Percentiles rank a stretch among this genome's conserved stretches.
These are phyloP conservation scores for Calonectria pauciramosa DNA, from an alignment of 2,329 filamentous ascomycete genomes.

Conservation along the genomic window DNA sequence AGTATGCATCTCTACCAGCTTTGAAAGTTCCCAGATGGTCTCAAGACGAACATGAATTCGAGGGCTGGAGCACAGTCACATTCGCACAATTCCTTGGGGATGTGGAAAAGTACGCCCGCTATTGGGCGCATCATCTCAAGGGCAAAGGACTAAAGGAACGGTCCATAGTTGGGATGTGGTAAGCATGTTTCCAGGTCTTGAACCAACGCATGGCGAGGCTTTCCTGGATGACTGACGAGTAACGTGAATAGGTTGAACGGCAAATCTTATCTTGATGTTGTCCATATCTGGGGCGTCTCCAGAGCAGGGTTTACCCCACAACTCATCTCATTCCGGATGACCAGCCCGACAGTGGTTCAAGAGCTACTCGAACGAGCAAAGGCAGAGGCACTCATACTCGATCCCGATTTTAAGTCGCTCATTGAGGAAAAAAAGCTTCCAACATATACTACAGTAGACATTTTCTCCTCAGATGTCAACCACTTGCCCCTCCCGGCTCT, in stretches of 20 bases:
- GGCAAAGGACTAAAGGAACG: not conserved
- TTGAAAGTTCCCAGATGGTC: conserved; percentile 27
- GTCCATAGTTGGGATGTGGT: conserved; percentile 41
- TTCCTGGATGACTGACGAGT: not conserved
- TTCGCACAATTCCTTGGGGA: conserved; percentile 27
- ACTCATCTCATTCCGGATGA: conserved; percentile 34
- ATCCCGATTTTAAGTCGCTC: not conserved
- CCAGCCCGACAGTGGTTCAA: conserved; percentile 31
- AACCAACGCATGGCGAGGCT: too few species aligned
- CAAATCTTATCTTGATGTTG: conserved; percentile 25
- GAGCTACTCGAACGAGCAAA: conserved; percentile 26
- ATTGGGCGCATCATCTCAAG: conserved; percentile 28
- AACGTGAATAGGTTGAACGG: conserved; percentile 33
- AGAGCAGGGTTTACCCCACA: conserved; percentile 41
- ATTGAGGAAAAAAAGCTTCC: conserved; percentile 23
- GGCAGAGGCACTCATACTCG: conserved; percentile 32
- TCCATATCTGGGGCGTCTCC: conserved; percentile 35
- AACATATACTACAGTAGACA: not conserved
- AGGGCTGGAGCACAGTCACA: conserved; percentile 28
- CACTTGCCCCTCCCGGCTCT: not conserved
- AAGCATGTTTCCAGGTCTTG: not conserved
- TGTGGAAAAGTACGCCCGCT: conserved; percentile 24
- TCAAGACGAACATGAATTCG: not conserved
- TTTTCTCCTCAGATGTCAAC: not conserved
- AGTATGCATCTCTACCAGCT: conserved; percentile 12